Evolutionary conservation across 352 stramenopile genomes (phyloP).

Genomic region (Pythium aquatile): DNA sequence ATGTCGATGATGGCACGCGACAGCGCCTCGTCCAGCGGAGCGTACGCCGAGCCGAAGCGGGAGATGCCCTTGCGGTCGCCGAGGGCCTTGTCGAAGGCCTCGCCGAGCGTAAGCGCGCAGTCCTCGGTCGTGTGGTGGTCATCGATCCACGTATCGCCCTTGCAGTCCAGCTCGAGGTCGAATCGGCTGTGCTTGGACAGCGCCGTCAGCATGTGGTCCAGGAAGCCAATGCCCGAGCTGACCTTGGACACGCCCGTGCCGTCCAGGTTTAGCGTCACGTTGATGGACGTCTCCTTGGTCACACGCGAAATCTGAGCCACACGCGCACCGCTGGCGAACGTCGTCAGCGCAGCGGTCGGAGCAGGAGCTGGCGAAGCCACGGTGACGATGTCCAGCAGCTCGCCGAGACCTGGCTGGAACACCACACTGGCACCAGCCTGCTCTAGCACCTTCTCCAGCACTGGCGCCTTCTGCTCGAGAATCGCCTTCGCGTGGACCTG

Average conservation of each 20-base stretch:
- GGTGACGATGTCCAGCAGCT: constrained; percentile 82
- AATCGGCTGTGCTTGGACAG: constrained; percentile 91
- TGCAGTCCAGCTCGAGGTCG: constrained; percentile 86
- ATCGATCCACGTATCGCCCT: constrained; percentile 95
- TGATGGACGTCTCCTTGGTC: constrained; percentile 96
- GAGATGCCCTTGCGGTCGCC: constrained; percentile 87
- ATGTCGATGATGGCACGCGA: constrained; percentile 94
- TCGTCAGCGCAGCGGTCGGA: constrained; percentile 2
- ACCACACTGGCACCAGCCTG: constrained; percentile 59
- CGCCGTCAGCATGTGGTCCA: constrained; percentile 92
- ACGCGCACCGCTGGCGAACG: not conserved
- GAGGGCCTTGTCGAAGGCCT: constrained; percentile 91
- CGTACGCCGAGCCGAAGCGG: constrained; percentile 87
- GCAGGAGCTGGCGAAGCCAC: constrained; percentile 7
- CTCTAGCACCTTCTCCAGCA: constrained; percentile 52
- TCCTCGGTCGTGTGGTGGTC: constrained; percentile 97
- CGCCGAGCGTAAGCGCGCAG: constrained; percentile 92
- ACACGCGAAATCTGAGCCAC: constrained; percentile 57
- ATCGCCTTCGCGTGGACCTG: constrained; percentile 79
- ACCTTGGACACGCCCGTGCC: constrained; percentile 85
- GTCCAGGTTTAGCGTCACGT: constrained; percentile 84
- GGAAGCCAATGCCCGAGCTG: constrained; percentile 88
- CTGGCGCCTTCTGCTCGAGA: constrained; percentile 51
- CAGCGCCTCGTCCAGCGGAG: constrained; percentile 89
- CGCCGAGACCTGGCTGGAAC: constrained; percentile 66